Evolutionary conservation across 495 filamentous ascomycete genomes (phyloP), one percentile per base, ranked within the genome.

Genomic region (Neurospora tetrasperma): DNA sequence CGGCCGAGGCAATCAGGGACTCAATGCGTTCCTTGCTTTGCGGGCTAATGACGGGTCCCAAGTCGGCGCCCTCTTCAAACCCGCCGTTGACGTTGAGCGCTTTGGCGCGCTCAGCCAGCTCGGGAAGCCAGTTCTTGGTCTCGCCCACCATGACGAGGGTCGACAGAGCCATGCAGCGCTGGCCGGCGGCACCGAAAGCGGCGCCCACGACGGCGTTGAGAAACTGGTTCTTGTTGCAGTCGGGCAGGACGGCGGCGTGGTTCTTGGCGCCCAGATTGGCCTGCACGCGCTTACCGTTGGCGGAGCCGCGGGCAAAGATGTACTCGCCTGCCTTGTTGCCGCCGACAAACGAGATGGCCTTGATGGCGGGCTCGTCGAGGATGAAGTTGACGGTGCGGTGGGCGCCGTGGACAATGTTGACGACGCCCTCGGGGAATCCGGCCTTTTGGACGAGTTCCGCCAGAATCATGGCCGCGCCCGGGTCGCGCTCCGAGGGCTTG

Each of bases 221-320:
- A 73, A 96, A 91, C 40, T 97, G 94, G 84, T 98, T 97, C 89
- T 97, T 98, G 85, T 98, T 97, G 84, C 91, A 93, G 85, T 99
- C 96, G 2, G 96, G 96, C 74, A 98, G 88, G 31, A 99, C 90
- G 41, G 93, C 92, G 35, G 94, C 95, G 81, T 99, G 96, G 87
- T 99, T 99, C 89, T 99, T 99, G 59, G 96, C 96, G 31, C 96
- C 96, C 71, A 99, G 84, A 82, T 99, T 99, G 78, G 96, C 96
- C 83, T 99, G 96, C n/a, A 98, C 94, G 76, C 89, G 86, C 82
- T 90, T 90, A 69, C 96, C 96, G 78, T 98, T 94, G 75, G 94
- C 94, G 9, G 94, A 96, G 23, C 96, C 96, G 69, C 94, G 91
- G 68, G 88, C 82, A 82, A 91, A 98, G 82, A 99, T 99, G 83